These are phyloP conservation scores for Cryomyces antarcticus DNA, from an alignment of 495 filamentous ascomycete species.

Conservation along the genomic window DNA sequence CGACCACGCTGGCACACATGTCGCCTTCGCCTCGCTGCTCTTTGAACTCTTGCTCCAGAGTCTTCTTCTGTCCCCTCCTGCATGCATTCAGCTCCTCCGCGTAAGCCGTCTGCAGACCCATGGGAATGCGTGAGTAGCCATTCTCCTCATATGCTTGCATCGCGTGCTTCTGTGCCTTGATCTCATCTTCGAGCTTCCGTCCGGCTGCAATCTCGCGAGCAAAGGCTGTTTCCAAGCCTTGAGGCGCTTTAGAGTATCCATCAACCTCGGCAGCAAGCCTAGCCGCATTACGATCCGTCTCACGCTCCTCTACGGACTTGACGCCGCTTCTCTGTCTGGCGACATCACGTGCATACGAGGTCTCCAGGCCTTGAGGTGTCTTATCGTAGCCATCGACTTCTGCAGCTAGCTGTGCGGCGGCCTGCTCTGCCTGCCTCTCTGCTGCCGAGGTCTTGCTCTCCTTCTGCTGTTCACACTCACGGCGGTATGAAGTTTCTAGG, in stretches of 20 bases:
- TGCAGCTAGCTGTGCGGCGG: neutral
- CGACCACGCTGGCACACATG: conserved; percentile 13
- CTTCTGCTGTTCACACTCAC: neutral
- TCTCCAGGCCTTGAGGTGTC: neutral
- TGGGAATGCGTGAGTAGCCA: too few relatives aligned
- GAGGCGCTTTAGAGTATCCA: neutral
- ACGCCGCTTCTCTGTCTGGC: neutral
- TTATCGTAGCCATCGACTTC: neutral
- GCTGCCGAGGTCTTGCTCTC: too few relatives aligned
- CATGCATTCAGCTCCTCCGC: neutral
- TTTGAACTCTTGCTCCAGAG: conserved; percentile 46
- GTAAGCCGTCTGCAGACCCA: conserved; percentile 5
- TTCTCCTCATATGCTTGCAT: conserved; percentile 2
- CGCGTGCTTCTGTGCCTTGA: conserved; percentile 6
- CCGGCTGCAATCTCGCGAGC: neutral
- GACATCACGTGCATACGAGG: neutral
- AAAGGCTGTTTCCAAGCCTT: neutral
- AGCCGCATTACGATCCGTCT: neutral
- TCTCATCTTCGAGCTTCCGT: conserved; percentile 4
- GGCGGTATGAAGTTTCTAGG: neutral
- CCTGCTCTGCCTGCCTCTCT: neutral
- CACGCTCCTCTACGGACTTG: neutral
- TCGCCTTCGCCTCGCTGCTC: conserved; percentile 35
- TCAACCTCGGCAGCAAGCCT: neutral
- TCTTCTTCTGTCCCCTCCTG: neutral